Conservation (phyloP, 2,329 filamentous ascomycete species). For the Colletotrichum sp. region DNA sequence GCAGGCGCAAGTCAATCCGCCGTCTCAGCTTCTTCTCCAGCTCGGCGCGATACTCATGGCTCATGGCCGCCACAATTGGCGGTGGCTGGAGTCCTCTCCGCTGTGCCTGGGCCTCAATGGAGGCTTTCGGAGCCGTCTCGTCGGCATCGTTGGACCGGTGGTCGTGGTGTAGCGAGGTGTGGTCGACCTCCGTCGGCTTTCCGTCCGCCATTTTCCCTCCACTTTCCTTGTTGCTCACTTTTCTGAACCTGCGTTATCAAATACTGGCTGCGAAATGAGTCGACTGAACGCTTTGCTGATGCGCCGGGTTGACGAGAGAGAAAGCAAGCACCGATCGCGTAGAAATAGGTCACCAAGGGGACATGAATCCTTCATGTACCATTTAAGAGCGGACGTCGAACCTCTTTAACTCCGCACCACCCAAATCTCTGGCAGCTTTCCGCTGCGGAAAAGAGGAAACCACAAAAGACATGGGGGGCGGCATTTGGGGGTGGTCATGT, state of each 20-base stretch:
- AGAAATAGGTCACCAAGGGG: background rate
- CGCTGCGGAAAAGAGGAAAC: background rate
- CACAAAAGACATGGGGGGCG: background rate
- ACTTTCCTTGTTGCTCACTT: background rate
- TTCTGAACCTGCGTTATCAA: background rate
- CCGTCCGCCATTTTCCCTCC: slow-evolving; percentile 5
- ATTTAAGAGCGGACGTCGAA: background rate
- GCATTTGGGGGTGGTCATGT: background rate
- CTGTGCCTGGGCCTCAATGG: background rate
- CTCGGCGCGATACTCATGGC: slow-evolving; percentile 4
- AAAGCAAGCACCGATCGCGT: background rate
- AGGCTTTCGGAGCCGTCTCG: background rate
- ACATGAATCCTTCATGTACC: background rate
- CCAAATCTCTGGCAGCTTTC: background rate
- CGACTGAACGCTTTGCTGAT: background rate
- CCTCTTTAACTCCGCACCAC: background rate
- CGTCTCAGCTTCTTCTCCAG: slow-evolving; percentile 36
- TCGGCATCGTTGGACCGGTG: background rate
- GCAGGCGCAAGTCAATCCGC: slow-evolving; percentile 43
- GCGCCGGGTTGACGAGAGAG: background rate
- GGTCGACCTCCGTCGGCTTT: slow-evolving; percentile 10
- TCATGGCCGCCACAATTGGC: slow-evolving; percentile 11
- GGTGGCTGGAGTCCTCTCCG: slow-evolving; percentile 9
- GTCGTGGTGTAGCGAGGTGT: slow-evolving; percentile 2
- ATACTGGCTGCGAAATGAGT: background rate